Conservation (phyloP, 2,329 filamentous ascomycete species). For the Stachybotrys echinatus region DNA sequence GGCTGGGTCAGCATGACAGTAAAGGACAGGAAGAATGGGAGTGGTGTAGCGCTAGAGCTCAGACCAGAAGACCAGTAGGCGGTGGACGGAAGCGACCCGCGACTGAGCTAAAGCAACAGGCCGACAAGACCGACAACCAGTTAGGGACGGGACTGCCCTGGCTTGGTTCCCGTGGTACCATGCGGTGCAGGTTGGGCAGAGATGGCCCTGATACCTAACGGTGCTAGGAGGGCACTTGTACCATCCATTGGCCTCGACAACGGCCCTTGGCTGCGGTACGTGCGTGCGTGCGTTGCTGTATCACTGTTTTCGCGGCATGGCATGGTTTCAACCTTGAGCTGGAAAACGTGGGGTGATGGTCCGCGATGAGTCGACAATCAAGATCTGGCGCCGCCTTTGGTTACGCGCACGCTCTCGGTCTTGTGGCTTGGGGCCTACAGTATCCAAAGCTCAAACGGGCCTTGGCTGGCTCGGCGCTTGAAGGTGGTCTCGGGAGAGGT, state of each 20-base stretch:
- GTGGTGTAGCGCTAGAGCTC: background rate
- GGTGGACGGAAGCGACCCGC: conserved; percentile 2
- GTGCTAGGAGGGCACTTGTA: background rate
- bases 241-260: background rate
- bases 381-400: too few species aligned
- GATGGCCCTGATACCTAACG: conserved; percentile 8
- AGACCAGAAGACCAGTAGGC: background rate
- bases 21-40: background rate
- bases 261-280: background rate
- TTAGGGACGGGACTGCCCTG: background rate
- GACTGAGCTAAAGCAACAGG: background rate
- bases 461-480: background rate
- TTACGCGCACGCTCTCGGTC: background rate
- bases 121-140: background rate
- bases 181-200: conserved; percentile 11
- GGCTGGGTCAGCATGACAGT: background rate
- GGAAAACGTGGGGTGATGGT: background rate
- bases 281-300: background rate
- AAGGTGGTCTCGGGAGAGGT: background rate
- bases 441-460: background rate
- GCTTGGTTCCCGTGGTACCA: background rate
- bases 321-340: background rate
- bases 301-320: background rate
- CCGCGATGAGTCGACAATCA: background rate
- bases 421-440: background rate